Conservation (phyloP, 176 grass and related monocot genomes). For the Panicum miliaceum region DNA sequence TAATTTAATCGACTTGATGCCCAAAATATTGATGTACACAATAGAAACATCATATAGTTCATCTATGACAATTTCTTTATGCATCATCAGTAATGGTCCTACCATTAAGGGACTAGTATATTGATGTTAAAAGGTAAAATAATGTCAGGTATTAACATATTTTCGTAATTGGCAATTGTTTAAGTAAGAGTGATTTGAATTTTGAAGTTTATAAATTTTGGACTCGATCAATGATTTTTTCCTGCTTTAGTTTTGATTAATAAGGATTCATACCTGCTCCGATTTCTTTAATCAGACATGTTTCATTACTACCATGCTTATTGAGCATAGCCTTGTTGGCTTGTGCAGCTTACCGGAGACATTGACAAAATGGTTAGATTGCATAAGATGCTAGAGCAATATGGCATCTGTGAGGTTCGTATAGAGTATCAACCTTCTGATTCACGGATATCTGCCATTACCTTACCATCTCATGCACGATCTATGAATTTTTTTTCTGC, state of each 20-base stretch:
- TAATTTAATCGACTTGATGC: background rate
- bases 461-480: constrained; percentile 2
- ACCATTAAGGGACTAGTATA: constrained; percentile 13
- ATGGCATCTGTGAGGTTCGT: constrained; percentile 68
- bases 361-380: constrained; percentile 61
- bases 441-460: background rate
- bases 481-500: background rate
- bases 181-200: background rate
- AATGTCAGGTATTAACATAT: background rate
- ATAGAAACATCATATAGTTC: background rate
- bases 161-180: background rate
- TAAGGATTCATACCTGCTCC: constrained; percentile 4
- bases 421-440: background rate
- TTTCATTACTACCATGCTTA: constrained; percentile 4
- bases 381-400: constrained; percentile 61
- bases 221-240: background rate
- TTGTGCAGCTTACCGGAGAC: constrained; percentile 64
- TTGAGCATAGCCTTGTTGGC: constrained; percentile 8
- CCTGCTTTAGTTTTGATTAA: background rate
- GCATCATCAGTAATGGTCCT: constrained; percentile 1
- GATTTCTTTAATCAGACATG: constrained; percentile 6
- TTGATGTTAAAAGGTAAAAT: background rate
- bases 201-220: constrained; percentile 3
- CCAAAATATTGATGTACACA: background rate
- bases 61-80: background rate